These are phyloP conservation scores for Solanum sparsipilum DNA, from an alignment of 257 asterid genomes.

Conservation along the genomic window DNA sequence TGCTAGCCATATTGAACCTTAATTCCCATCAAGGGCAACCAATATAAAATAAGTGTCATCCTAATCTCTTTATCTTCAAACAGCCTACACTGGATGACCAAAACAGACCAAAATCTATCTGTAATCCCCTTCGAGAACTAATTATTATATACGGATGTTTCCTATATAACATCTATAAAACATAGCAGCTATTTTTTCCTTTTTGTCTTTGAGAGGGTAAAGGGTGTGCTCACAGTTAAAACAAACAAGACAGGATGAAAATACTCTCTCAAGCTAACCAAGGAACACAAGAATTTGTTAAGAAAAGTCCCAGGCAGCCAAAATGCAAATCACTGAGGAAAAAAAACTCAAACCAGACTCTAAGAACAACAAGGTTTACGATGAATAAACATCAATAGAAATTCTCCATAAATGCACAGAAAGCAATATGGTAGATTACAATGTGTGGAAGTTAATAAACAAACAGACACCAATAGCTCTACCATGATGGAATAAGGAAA, in stretches of 20 bases:
- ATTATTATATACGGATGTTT: background rate
- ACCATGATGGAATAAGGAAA: background rate
- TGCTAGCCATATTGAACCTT: background rate
- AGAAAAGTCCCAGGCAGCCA: background rate
- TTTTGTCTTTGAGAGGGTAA: background rate
- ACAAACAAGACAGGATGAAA: background rate
- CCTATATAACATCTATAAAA: background rate
- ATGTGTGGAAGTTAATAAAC: background rate
- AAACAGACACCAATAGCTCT: background rate
- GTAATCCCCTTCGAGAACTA: background rate
- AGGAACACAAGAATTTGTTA: background rate
- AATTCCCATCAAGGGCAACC: background rate
- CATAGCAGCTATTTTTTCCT: background rate
- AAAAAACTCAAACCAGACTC: background rate
- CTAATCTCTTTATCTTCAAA: background rate
- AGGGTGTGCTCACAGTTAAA: background rate
- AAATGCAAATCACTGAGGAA: background rate
- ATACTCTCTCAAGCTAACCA: background rate
- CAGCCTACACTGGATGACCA: background rate
- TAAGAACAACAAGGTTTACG: background rate
- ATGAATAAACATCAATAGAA: background rate
- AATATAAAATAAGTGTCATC: background rate
- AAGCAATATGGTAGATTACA: background rate
- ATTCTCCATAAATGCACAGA: background rate
- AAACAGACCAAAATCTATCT: background rate